Evolutionary conservation across 169 alveolate genomes (phyloP), one percentile per base, ranked within the genome.

Genomic region (Plasmodium fragile): DNA sequence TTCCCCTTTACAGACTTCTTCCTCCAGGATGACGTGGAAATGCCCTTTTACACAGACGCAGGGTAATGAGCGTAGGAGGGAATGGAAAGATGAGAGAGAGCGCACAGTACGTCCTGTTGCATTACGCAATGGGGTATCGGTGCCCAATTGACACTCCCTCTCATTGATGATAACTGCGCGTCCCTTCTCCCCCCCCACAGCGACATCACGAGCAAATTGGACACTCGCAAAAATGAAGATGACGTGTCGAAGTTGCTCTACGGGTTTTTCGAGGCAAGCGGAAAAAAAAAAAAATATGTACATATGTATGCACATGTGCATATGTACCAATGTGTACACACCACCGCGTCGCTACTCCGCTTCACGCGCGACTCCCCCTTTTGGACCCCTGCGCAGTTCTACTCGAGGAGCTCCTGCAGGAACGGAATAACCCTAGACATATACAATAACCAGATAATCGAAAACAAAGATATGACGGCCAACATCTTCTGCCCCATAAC

Each of bases 381-480:
- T n/a, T 72, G 52, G 34, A 34, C 55, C 43, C 11, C 55, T 10
- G 22, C 8, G 32, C 59, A 85, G 93, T 85, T 85, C 79, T 85
- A 85, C 65, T 85, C 93, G 11, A 59, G 39, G 30, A 82, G 65
- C 41, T 55, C 69, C 79, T 85, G 93, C 32, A 73, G 59, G 36
- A 85, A 85, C 43, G 93, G 93, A 10, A 85, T 85, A 49, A 85
- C 93, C 1, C 78, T 85, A 1, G 93, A 85, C 80, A 55, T 85
- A 49, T 85, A 85, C 70, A 85, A 85, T 43, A 85, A 85, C n/a
- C 93, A 85, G 80, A 85, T 85, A 16, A 85, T 85, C 79, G 93
- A 85, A 36, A 85, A 85, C 32, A 85, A 85, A 49, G 93, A 85
- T 75, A 85, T 85, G 93, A 85, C 93, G 16, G 93, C 93, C 13